Evolutionary conservation across 257 asterid genomes (phyloP).

Genomic region (Nicotiana benthamiana): DNA sequence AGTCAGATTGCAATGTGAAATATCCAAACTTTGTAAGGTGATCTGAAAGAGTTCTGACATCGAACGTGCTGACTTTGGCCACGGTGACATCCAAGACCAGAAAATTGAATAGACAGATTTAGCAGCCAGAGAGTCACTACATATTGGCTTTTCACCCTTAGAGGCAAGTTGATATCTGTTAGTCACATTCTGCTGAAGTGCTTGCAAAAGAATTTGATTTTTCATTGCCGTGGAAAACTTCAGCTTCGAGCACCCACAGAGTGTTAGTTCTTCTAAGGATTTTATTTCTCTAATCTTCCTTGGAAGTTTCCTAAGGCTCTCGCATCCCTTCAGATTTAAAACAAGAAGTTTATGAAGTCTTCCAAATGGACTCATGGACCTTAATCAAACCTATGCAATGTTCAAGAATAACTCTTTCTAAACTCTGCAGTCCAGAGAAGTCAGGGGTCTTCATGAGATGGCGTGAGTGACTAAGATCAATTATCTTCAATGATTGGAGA

Average conservation of each 20-base stretch:
- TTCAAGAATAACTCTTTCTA: constrained; percentile 8
- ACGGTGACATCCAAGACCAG: constrained; percentile 7
- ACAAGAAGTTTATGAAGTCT: background rate
- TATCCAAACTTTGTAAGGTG: constrained; percentile 4
- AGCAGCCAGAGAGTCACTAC: background rate
- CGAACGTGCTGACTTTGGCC: background rate
- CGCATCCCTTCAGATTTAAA: constrained; percentile 5
- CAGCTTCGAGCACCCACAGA: constrained; percentile 9
- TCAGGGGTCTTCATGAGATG: constrained; percentile 8
- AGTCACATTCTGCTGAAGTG: background rate
- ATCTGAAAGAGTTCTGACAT: background rate
- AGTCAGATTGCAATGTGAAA: constrained; percentile 6
- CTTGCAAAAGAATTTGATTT: background rate
- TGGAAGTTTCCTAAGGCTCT: constrained; percentile 7
- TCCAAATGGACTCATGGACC: constrained; percentile 11
- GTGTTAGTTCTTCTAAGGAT: constrained; percentile 4
- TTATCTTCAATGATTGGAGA: constrained; percentile 10
- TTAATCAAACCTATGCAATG: constrained; percentile 10
- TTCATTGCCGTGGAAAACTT: background rate
- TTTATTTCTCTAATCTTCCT: constrained; percentile 1
- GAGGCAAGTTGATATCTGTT: background rate
- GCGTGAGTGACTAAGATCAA: constrained; percentile 12
- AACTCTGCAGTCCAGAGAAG: constrained; percentile 13
- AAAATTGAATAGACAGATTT: background rate
- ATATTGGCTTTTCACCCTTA: background rate